Percentiles rank a stretch among this genome's conserved stretches.
Evolutionary conservation across 192 early-diverging fungal genomes (phyloP).

Genomic region (Cladochytrium replicatum): DNA sequence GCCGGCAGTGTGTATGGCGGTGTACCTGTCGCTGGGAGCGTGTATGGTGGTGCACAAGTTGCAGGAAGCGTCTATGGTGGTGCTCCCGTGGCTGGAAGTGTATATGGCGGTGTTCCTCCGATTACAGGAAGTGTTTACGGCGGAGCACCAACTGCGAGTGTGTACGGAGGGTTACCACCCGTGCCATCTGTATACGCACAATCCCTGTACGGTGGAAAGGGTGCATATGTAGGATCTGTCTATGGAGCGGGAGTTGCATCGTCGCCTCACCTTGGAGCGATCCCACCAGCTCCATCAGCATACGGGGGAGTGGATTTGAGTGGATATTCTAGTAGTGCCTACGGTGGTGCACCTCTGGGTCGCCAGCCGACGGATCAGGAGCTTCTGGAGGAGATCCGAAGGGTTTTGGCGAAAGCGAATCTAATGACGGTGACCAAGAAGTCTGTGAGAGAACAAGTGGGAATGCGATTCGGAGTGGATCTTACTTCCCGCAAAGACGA

Average conservation of each 20-base stretch:
- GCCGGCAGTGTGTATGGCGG: background rate
- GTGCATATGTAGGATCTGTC: background rate
- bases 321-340: constrained; percentile 12
- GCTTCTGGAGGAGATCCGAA: constrained; percentile 36
- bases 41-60: constrained; percentile 1
- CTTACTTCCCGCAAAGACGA: constrained; percentile 73
- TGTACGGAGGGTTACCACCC: constrained; percentile 15
- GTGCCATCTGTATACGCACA: background rate
- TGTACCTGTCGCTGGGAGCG: constrained; percentile 2
- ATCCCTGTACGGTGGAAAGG: constrained; percentile 7
- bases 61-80: constrained; percentile 13
- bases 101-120: constrained; percentile 15
- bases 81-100: constrained; percentile 10
- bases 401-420: constrained; percentile 81
- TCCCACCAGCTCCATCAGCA: constrained; percentile 1
- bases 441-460: constrained; percentile 78
- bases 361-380: constrained; percentile 38
- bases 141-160: constrained; percentile 15
- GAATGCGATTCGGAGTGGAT: constrained; percentile 70
- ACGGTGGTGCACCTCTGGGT: constrained; percentile 10
- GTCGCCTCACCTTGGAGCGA: background rate
- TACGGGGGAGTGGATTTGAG: too few relatives aligned
- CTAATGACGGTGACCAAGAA: constrained; percentile 98
- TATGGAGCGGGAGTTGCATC: constrained; percentile 13
- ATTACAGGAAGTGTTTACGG: constrained; percentile 14